Conservation (phyloP, 805 yeast genomes). For the Ogataea pini region DNA sequence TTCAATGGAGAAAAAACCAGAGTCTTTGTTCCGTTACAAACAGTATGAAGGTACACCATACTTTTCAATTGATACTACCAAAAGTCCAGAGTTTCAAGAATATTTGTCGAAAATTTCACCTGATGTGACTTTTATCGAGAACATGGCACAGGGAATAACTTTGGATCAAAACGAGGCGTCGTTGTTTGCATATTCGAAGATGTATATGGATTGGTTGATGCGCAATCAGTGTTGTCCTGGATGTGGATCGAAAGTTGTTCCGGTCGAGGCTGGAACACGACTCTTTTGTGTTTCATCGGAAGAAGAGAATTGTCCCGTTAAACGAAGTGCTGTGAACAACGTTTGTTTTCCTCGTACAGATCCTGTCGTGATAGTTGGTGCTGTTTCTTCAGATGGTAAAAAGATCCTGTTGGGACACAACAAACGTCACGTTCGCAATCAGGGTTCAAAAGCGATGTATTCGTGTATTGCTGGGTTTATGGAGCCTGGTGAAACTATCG, state of each 20-base stretch:
- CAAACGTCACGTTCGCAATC: conserved; percentile 51
- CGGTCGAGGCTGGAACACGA: conserved; percentile 70
- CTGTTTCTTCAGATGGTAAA: conserved; percentile 59
- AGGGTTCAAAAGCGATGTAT: conserved; percentile 50
- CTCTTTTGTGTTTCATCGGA: conserved; percentile 40
- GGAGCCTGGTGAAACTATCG: conserved; percentile 93
- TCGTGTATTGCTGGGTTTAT: conserved; percentile 92
- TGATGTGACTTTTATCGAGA: conserved; percentile 5
- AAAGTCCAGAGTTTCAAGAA: conserved; percentile 21
- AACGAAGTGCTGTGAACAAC: conserved; percentile 58
- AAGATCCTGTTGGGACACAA: conserved; percentile 72
- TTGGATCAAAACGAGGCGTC: conserved; percentile 52
- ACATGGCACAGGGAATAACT: conserved; percentile 26
- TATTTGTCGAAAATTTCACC: conserved; percentile 11
- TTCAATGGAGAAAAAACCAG: background rate
- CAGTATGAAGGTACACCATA: conserved; percentile 63
- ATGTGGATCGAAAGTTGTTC: conserved; percentile 68
- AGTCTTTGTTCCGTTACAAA: conserved; percentile 18
- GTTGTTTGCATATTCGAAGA: conserved; percentile 75
- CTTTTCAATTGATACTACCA: conserved; percentile 60
- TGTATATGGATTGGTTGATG: conserved; percentile 81
- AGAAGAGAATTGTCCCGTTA: conserved; percentile 35
- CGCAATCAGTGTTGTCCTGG: conserved; percentile 82
- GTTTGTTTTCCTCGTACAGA: conserved; percentile 92
- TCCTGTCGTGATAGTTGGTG: conserved; percentile 81